A percentile compares a stretch with the other conserved stretches of the same genome.
Evolutionary conservation across 208 protist species (phyloP).

Genomic region (Sergeia podlipaevii): DNA sequence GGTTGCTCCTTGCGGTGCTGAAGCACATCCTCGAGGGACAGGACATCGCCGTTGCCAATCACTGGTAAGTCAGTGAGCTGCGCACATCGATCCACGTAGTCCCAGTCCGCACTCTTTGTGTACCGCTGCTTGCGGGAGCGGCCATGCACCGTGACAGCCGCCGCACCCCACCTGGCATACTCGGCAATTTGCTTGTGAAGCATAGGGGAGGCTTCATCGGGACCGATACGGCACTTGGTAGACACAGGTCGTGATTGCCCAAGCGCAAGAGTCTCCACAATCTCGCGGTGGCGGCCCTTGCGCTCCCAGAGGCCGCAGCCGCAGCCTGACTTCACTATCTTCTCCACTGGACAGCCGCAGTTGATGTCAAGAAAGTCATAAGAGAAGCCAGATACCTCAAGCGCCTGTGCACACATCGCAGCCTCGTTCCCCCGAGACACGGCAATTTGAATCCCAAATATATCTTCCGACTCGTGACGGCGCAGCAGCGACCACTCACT

Average conservation of each 20-base stretch:
- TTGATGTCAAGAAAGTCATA: constrained; percentile 97
- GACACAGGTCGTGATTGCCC: constrained; percentile 77
- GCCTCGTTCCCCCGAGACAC: constrained; percentile 61
- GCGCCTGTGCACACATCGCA: constrained; percentile 47
- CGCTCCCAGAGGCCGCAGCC: constrained; percentile 88
- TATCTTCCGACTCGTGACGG: constrained; percentile 91
- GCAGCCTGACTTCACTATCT: constrained; percentile 80
- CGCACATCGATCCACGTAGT: constrained; percentile 92
- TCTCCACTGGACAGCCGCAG: constrained; percentile 95
- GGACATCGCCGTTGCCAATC: constrained; percentile 95
- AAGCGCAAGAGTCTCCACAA: constrained; percentile 53
- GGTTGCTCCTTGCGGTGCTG: constrained; percentile 38
- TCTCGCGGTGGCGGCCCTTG: constrained; percentile 61
- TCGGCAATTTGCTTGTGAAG: constrained; percentile 89
- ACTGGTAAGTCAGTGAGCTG: constrained; percentile 69
- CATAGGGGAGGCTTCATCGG: constrained; percentile 55
- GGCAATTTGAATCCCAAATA: constrained; percentile 95
- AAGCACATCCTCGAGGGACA: constrained; percentile 81
- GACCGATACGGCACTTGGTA: constrained; percentile 91
- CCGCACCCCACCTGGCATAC: constrained; percentile 80
- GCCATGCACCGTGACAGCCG: constrained; percentile 95
- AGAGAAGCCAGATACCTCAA: constrained; percentile 67
- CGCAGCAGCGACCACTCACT: constrained; percentile 93
- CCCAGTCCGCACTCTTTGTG: constrained; percentile 93
- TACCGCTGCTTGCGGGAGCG: constrained; percentile 94